These are phyloP conservation scores for Orbilia oligospora DNA, from an alignment of 2,329 filamentous ascomycete genomes.

Conservation along the genomic window DNA sequence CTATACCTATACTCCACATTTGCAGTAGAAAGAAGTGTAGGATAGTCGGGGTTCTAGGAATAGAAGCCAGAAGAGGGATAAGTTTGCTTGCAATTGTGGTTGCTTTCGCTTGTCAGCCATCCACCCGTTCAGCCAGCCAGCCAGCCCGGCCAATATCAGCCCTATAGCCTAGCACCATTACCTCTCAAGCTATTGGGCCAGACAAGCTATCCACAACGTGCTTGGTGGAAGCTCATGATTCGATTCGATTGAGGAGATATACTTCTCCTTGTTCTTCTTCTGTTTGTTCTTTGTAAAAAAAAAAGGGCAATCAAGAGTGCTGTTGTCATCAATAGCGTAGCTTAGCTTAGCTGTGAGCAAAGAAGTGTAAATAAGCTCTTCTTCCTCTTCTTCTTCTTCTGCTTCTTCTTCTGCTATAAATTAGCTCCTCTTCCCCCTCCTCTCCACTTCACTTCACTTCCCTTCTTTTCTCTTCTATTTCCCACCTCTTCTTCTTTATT, in stretches of 20 bases:
- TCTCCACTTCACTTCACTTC: not conserved
- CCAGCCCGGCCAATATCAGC: not conserved
- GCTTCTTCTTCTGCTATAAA: slow-evolving; percentile 29
- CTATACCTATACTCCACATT: not conserved
- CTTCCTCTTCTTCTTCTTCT: too few species aligned
- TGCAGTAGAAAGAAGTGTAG: not conserved
- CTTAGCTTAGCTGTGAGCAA: not conserved
- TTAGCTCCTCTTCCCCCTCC: slow-evolving; percentile 19
- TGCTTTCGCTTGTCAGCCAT: slow-evolving; percentile 21
- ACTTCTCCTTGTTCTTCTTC: too few species aligned
- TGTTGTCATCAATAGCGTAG: too few species aligned
- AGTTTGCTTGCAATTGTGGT: too few species aligned
- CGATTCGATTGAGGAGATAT: slow-evolving; percentile 19
- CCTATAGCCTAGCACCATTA: slow-evolving; percentile 2
- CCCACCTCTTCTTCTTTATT: too few species aligned
- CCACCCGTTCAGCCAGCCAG: not conserved
- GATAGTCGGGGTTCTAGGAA: too few species aligned
- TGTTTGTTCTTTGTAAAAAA: too few species aligned
- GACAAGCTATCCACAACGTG: slow-evolving; percentile 33
- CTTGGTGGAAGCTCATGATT: slow-evolving; percentile 31
- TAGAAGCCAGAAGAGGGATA: not conserved
- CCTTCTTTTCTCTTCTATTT: not conserved
- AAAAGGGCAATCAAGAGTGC: not conserved
- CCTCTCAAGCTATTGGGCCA: not conserved
- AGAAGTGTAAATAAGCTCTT: slow-evolving; percentile 35